These are phyloP conservation scores for Zymoseptoria ardabiliae DNA, from an alignment of 2,329 filamentous ascomycete species.

Conservation along the genomic window DNA sequence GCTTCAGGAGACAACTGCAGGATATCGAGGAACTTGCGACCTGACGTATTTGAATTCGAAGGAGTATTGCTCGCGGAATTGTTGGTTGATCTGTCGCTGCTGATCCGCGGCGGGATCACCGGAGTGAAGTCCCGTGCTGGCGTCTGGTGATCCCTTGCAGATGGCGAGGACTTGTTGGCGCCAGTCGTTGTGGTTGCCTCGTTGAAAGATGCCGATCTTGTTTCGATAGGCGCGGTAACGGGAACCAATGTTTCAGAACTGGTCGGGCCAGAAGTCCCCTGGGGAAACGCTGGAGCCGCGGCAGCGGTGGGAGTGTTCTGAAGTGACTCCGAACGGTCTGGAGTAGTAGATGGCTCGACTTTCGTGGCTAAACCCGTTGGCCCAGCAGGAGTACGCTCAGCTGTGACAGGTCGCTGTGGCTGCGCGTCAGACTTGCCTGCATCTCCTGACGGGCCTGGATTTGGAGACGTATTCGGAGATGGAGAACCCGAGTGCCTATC, in stretches of 20 bases:
- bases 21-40: constrained; percentile 50
- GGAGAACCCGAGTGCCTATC: constrained; percentile 48
- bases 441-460: constrained; percentile 6
- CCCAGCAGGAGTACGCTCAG: background rate
- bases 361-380: constrained; percentile 8
- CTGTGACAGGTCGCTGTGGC: background rate
- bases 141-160: constrained; percentile 25
- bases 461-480: constrained; percentile 34
- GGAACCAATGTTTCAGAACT: background rate
- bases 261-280: background rate
- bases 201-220: constrained; percentile 35
- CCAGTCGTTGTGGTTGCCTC: constrained; percentile 28
- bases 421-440: background rate
- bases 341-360: constrained; percentile 16
- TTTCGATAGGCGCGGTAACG: constrained; percentile 27
- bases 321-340: constrained; percentile 19
- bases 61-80: constrained; percentile 23
- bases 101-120: constrained; percentile 25
- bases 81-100: constrained; percentile 19
- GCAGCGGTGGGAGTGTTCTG: constrained; percentile 24
- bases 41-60: constrained; percentile 17
- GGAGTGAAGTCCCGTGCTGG: constrained; percentile 32
- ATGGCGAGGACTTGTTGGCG: constrained; percentile 24
- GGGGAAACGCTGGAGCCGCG: constrained; percentile 24
- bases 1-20: constrained; percentile 61